Conservation (phyloP, 1,284 basidiomycete species). For the Fomitopsis betulina region DNA sequence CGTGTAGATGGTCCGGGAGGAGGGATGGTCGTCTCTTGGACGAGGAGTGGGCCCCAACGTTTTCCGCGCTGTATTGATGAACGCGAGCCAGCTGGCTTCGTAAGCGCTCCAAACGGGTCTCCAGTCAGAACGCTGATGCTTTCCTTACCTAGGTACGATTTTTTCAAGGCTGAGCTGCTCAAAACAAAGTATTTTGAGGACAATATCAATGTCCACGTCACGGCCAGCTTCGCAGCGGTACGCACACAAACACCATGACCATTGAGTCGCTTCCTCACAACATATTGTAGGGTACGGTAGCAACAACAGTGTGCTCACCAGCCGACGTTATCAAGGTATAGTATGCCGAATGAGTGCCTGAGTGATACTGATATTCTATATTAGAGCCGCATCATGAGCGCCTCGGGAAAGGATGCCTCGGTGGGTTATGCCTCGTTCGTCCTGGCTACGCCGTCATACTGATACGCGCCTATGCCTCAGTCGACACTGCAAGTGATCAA, state of each 20-base stretch:
- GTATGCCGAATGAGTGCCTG: not conserved
- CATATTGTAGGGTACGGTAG: conserved; percentile 70
- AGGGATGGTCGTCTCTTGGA: conserved; percentile 69
- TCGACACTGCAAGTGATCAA: conserved; percentile 73
- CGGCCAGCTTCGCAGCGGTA: conserved; percentile 82
- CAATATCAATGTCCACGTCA: conserved; percentile 79
- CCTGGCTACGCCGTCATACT: not conserved
- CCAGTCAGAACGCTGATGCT: not conserved
- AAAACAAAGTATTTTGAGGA: conserved; percentile 71
- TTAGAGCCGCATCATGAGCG: conserved; percentile 84
- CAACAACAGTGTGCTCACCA: conserved; percentile 91
- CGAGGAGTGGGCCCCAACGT: conserved; percentile 87
- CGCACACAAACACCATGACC: conserved; percentile 24
- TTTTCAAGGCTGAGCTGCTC: conserved; percentile 80
- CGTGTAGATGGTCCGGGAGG: conserved; percentile 76
- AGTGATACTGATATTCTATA: not conserved
- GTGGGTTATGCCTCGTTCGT: conserved; percentile 34
- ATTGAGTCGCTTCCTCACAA: not conserved
- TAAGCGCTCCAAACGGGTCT: conserved; percentile 32
- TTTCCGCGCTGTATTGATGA: conserved; percentile 85
- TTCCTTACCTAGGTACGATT: conserved; percentile 64
- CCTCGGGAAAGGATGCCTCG: conserved; percentile 72
- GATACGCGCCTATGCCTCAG: conserved; percentile 26
- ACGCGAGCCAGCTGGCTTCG: conserved; percentile 87
- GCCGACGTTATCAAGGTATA: conserved; percentile 85